phyloP scores from a whole-genome alignment of 2,329 filamentous ascomycete species.

The Fusarium dimerum region DNA sequence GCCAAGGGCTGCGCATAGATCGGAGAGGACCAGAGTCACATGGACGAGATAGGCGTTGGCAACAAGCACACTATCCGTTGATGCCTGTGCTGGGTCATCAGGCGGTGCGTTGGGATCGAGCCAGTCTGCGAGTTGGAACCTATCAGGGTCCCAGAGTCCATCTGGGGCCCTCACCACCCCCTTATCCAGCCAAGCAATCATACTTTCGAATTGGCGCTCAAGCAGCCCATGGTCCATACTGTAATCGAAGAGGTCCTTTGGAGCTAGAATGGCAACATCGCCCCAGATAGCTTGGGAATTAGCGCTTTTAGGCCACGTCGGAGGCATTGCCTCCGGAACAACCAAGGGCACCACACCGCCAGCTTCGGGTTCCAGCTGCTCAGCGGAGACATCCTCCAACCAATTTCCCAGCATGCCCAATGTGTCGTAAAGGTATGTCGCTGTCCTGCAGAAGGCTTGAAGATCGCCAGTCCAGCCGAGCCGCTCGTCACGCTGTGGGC shows the following conservation, averaged over 20 bases:
- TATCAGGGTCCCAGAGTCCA: constrained; percentile 38
- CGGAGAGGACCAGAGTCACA: not conserved
- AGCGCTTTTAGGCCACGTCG: not conserved
- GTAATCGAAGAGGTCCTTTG: constrained; percentile 39
- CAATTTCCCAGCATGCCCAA: constrained; percentile 46
- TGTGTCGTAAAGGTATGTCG: constrained; percentile 55
- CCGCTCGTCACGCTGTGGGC: constrained; percentile 55
- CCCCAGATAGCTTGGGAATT: constrained; percentile 38
- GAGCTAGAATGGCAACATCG: constrained; percentile 40
- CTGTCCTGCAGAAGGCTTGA: constrained; percentile 51
- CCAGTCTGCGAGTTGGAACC: constrained; percentile 10
- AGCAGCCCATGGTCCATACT: constrained; percentile 39
- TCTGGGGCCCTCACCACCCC: constrained; percentile 36
- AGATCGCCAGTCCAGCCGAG: constrained; percentile 55
- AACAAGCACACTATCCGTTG: constrained; percentile 1
- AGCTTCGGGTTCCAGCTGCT: not conserved
- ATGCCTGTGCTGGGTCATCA: not conserved
- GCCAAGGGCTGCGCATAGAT: not conserved
- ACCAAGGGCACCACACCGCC: not conserved
- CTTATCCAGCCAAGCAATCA: constrained; percentile 40
- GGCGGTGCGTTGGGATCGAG: constrained; percentile 14
- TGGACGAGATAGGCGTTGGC: constrained; percentile 1
- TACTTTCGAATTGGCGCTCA: constrained; percentile 36
- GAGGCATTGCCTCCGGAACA: not conserved
- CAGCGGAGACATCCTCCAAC: constrained; percentile 2